These are phyloP conservation scores for Kentomonas sorsogonicus DNA, from an alignment of 208 protist species.

Conservation along the genomic window DNA sequence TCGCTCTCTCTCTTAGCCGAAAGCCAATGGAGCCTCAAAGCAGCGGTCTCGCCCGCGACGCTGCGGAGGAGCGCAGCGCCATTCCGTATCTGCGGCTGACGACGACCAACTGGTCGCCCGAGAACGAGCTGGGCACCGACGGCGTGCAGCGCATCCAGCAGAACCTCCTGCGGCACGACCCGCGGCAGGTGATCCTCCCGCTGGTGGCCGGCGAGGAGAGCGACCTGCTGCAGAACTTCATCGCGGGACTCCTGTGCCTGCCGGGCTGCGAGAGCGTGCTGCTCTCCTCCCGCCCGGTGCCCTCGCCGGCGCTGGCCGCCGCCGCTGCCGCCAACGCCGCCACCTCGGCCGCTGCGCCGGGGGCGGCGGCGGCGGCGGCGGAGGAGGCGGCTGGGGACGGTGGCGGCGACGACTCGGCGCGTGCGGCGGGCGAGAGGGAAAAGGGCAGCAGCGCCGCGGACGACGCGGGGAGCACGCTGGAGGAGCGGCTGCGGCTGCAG, in stretches of 20 bases:
- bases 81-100: too few species aligned
- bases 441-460: too few species aligned
- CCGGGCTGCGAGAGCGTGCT: conserved; percentile 49
- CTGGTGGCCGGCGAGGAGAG: conserved; percentile 34
- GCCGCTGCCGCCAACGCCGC: not conserved
- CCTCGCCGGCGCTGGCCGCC: not conserved
- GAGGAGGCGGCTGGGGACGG: not conserved
- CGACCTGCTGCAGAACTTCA: conserved; percentile 33
- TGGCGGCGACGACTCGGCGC: not conserved
- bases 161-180: not conserved
- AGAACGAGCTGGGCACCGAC: not conserved
- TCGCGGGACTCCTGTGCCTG: conserved; percentile 41
- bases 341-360: too few species aligned
- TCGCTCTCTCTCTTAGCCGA: too few species aligned
- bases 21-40: too few species aligned
- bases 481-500: too few species aligned
- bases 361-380: not conserved
- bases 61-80: too few species aligned
- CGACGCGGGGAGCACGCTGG: too few species aligned
- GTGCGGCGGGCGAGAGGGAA: too few species aligned
- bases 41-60: too few species aligned
- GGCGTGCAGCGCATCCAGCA: not conserved
- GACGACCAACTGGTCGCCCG: too few species aligned
- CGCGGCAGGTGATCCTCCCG: conserved; percentile 25
- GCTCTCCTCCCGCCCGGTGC: conserved; percentile 17